Conservation (phyloP, 805 yeast genomes). For the Myxozyma neotropica region DNA sequence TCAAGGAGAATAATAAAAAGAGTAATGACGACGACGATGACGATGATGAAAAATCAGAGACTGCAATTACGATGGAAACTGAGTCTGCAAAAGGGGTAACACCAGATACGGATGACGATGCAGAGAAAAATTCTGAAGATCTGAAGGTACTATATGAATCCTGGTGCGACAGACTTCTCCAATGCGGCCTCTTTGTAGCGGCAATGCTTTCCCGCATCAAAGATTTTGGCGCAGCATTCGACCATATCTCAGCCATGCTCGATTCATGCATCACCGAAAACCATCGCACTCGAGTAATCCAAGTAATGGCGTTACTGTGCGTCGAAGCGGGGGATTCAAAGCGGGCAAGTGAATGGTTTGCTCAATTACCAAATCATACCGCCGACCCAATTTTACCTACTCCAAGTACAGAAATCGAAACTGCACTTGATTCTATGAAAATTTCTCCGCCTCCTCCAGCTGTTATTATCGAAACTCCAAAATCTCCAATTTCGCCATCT, state of each 20-base stretch:
- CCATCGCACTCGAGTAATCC: slow-evolving; percentile 2
- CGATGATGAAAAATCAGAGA: background rate
- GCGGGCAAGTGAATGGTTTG: slow-evolving; percentile 22
- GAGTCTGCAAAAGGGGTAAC: no score
- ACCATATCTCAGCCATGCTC: slow-evolving; percentile 34
- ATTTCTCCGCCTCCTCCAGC: background rate
- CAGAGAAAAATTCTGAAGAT: background rate
- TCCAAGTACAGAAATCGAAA: background rate
- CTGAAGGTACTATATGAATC: background rate
- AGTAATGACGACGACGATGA: background rate
- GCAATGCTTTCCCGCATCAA: slow-evolving; percentile 42
- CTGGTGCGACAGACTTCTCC: slow-evolving; percentile 10
- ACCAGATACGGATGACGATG: no score
- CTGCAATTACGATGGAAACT: background rate
- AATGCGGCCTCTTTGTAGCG: slow-evolving; percentile 40
- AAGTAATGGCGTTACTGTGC: slow-evolving; percentile 24
- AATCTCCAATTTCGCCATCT: background rate
- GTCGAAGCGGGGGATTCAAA: slow-evolving; percentile 22
- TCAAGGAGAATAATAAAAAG: background rate
- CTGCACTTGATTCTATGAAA: background rate
- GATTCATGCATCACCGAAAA: slow-evolving; percentile 7
- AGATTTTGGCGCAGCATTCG: slow-evolving; percentile 42
- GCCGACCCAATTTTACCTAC: slow-evolving; percentile 13
- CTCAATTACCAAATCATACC: slow-evolving; percentile 7
- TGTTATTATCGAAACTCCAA: background rate